Base-by-base conservation (phyloP, 2,329 filamentous ascomycete species). In the Calonectria pseudoreteaudii region DNA sequence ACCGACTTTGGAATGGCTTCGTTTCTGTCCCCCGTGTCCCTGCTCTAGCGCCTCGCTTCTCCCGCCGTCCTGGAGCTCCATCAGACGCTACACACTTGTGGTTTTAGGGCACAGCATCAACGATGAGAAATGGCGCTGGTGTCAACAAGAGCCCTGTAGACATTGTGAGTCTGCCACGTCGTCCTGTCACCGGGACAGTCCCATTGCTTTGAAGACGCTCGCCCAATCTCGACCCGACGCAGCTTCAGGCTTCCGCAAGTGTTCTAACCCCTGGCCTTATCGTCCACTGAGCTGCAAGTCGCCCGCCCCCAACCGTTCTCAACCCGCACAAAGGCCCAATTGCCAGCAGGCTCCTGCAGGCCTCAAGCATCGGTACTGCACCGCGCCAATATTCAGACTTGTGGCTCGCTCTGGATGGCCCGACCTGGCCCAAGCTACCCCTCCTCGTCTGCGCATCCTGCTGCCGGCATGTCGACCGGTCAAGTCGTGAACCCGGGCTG, bases 361-460 rank as follows among this genome's bases (percentile, higher is more conserved):
- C 41, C 71, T 58, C 66, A 56, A 56, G 49, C 41, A 30, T 72
- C 60, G 64, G 47, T 38, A 26, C 50, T 52, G 41, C 41, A 64
- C 16, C 18, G 23, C 20, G 34, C 60, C 68, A 71, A 52, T 49
- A 53, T 49, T 66, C 44, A 60, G 67, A 67, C 23, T 68, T 74
- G 73, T 74, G 73, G 20, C 73, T 62, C 41, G 23, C 70, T 74
- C 73, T 74, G 73, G 69, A 41, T 74, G 73, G 71, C 71, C 31
- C 52, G 28, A 44, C 20, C 38, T 23, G 36, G 16, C 50, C 50
- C 56, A 53, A 64, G n/a, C 41, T 20, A 41, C 31, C 52, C 52
- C 41, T 34, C 52, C 60, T 60, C 23, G 44, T 44, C 56, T 62
- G 56, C 68, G 52, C 69, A 38, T 44, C 41, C 26, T 69, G 66